Base-by-base conservation (phyloP, 176 grass and related monocot genomes). In the Triticum turgidum region DNA sequence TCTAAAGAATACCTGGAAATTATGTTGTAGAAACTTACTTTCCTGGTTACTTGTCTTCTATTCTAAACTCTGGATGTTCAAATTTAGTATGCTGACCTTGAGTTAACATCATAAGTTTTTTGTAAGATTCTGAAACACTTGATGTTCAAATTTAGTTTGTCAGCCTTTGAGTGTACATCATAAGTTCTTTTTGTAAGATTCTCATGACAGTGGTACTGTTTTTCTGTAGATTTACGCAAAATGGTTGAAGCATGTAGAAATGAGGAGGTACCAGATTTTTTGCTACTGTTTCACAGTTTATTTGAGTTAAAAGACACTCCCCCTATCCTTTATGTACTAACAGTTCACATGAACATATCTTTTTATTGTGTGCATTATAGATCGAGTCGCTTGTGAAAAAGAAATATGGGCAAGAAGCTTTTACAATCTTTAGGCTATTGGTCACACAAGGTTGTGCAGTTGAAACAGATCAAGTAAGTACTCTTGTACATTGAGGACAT, bases 401-500 rank as follows among this genome's bases (percentile, higher is more conserved):
- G 86, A 94, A 86, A 86, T 91, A 95, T 12, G 93, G 93, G 42
- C 87, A 92, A 75, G 89, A 88, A 73, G 70, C 70, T 73, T 73
- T 73, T 73, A 73, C 70, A 27, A 92, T 98, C 61, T 96, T 92
- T 85, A 95, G 93, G 82, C 78, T 94, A 69, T 91, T 98, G 84
- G 82, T 84, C 59, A 86, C 42, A 25, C 61, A 86, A 12, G 88
- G 86, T 54, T 25, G 81, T 66, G 82, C 83, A 61, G 44, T 91
- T 70, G 96, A 98, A 81, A 95, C 91, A 24, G 93, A 95, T 85
- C 79, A 88, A 71, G 96, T 98, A 91, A 87, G 86, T 73, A 79
- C 17, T 87, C 39, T 83, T 70, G 41, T 77, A 74, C 81, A 64
- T 29, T n/a, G 12, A 42, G 27, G 61, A 38, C 20, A 70, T 70